Evolutionary conservation across 176 grass and related monocot species (phyloP).

Genomic region (Phragmites australis): DNA sequence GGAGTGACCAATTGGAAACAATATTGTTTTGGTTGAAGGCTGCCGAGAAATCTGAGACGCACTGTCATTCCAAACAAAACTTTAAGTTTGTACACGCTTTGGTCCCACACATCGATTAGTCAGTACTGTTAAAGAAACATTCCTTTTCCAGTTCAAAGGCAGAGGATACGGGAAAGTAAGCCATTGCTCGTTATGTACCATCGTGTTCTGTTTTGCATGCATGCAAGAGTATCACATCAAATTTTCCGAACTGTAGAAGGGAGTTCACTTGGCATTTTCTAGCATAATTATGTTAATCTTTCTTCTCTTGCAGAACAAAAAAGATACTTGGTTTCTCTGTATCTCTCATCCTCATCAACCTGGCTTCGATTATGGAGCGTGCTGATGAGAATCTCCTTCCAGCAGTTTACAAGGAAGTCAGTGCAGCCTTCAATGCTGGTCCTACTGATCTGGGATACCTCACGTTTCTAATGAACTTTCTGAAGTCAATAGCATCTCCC

Average conservation of each 20-base stretch:
- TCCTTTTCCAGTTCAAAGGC: not conserved
- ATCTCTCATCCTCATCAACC: conserved; percentile 91
- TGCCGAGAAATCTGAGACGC: not conserved
- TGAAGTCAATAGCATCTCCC: conserved; percentile 85
- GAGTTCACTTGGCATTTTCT: not conserved
- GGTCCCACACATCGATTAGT: not conserved
- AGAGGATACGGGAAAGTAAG: not conserved
- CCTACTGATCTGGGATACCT: conserved; percentile 93
- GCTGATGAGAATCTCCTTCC: conserved; percentile 94
- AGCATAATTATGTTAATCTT: conserved; percentile 24
- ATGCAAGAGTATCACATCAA: not conserved
- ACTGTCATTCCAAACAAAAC: not conserved
- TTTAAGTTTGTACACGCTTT: not conserved
- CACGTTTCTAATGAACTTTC: conserved; percentile 84
- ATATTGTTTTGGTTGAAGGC: not conserved
- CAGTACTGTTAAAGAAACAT: conserved; percentile 1
- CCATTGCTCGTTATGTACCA: not conserved
- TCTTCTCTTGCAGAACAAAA: conserved; percentile 59
- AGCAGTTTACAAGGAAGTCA: conserved; percentile 97
- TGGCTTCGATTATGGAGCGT: conserved; percentile 89
- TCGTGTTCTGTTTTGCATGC: not conserved
- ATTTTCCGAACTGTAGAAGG: not conserved
- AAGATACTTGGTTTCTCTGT: conserved; percentile 89
- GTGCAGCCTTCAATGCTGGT: conserved; percentile 79
- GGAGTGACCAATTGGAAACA: conserved; percentile 2